phyloP scores from a whole-genome alignment of 2,329 filamentous ascomycete species.

The Teratosphaeria destructans region DNA sequence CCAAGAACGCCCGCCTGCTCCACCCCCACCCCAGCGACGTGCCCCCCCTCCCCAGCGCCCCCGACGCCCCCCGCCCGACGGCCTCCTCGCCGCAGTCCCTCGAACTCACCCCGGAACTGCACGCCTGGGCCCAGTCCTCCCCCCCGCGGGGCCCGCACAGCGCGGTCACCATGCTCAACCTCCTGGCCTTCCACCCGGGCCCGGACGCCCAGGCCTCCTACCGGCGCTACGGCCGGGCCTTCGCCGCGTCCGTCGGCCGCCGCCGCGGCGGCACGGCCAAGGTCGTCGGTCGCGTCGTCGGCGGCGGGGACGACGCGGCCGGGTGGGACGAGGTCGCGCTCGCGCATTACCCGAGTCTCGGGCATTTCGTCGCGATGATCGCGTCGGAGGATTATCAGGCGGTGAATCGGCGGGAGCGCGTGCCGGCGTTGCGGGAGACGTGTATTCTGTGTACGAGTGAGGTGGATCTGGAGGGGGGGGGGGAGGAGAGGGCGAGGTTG shows the following conservation, averaged over 20 bases:
- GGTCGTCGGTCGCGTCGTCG: slow-evolving; percentile 51
- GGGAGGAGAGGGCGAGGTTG: not conserved
- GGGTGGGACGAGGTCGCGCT: slow-evolving; percentile 55
- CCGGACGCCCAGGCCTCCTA: slow-evolving; percentile 42
- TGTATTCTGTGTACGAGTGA: slow-evolving; percentile 29
- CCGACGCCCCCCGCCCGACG: slow-evolving; percentile 23
- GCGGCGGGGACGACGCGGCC: slow-evolving; percentile 15
- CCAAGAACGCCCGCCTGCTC: slow-evolving; percentile 30
- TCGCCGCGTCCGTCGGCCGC: slow-evolving; percentile 39
- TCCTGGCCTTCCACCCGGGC: slow-evolving; percentile 44
- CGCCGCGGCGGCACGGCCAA: slow-evolving; percentile 49
- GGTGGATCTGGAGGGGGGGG: slow-evolving; percentile 17
- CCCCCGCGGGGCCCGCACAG: slow-evolving; percentile 20
- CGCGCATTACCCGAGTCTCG: slow-evolving; percentile 53
- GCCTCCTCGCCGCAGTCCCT: slow-evolving; percentile 40
- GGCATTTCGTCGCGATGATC: slow-evolving; percentile 53
- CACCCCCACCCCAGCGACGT: slow-evolving; percentile 22
- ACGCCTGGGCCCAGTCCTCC: slow-evolving; percentile 39
- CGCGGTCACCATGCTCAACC: slow-evolving; percentile 54
- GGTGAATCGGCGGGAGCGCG: slow-evolving; percentile 44
- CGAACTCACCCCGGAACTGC: slow-evolving; percentile 43
- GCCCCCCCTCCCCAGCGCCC: slow-evolving; percentile 27
- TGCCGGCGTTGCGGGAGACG: slow-evolving; percentile 32
- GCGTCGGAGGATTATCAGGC: slow-evolving; percentile 48
- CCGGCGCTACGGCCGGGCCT: slow-evolving; percentile 47